Evolutionary conservation across 805 yeast species (phyloP).

Genomic region (Barnettozyma sucrosica): DNA sequence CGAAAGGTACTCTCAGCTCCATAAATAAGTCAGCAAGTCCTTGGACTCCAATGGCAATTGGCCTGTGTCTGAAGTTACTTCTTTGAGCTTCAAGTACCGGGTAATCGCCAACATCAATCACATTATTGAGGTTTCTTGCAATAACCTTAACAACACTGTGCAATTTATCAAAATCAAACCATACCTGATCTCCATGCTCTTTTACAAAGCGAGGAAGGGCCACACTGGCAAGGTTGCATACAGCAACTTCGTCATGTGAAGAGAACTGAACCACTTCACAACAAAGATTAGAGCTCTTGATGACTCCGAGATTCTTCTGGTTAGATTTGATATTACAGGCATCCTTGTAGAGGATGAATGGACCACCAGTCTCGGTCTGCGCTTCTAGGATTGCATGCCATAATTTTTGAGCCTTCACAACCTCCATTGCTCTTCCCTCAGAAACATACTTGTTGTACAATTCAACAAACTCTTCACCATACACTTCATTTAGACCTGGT

Average conservation of each 20-base stretch:
- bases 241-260: slow-evolving; percentile 86
- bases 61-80: slow-evolving; percentile 79
- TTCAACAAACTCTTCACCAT: slow-evolving; percentile 76
- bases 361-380: slow-evolving; percentile 96
- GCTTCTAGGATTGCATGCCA: slow-evolving; percentile 90
- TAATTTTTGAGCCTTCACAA: slow-evolving; percentile 82
- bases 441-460: slow-evolving; percentile 69
- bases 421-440: slow-evolving; percentile 58
- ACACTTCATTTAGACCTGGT: slow-evolving; percentile 78
- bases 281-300: slow-evolving; percentile 90
- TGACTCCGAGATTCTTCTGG: slow-evolving; percentile 88
- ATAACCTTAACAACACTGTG: slow-evolving; percentile 75
- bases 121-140: slow-evolving; percentile 66
- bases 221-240: slow-evolving; percentile 88
- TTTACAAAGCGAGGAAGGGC: slow-evolving; percentile 79
- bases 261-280: slow-evolving; percentile 94
- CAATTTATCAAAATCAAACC: slow-evolving; percentile 66
- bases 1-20: slow-evolving; percentile 75
- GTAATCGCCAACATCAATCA: slow-evolving; percentile 78
- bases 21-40: slow-evolving; percentile 89
- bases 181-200: slow-evolving; percentile 32
- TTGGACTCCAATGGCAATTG: slow-evolving; percentile 92
- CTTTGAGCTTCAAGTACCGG: slow-evolving; percentile 69
- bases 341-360: slow-evolving; percentile 92
- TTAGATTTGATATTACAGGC: slow-evolving; percentile 83